These are phyloP conservation scores for Aspergillus sp. DNA, from an alignment of 2,329 filamentous ascomycete species.

Conservation along the genomic window DNA sequence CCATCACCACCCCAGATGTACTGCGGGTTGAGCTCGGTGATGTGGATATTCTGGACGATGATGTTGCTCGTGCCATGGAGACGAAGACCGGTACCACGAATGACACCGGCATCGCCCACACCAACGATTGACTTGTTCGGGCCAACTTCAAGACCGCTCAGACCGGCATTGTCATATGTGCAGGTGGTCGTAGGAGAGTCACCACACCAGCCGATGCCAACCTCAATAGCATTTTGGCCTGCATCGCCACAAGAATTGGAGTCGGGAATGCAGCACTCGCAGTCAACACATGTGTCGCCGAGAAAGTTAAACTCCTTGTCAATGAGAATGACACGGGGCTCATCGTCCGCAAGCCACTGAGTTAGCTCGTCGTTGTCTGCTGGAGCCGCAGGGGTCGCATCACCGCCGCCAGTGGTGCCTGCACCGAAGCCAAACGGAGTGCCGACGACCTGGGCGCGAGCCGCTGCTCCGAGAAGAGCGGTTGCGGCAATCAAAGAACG, in stretches of 20 bases:
- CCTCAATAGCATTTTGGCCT: constrained; percentile 60
- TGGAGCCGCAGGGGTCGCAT: constrained; percentile 57
- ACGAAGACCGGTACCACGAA: constrained; percentile 61
- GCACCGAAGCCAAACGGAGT: constrained; percentile 51
- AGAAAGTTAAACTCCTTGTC: constrained; percentile 50
- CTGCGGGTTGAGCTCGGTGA: constrained; percentile 58
- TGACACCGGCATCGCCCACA: constrained; percentile 56
- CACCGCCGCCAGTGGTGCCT: constrained; percentile 64
- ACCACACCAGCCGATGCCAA: constrained; percentile 59
- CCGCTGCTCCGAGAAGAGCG: constrained; percentile 27
- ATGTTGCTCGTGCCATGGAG: constrained; percentile 55
- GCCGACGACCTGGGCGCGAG: constrained; percentile 30
- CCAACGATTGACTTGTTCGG: constrained; percentile 63
- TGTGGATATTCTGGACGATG: constrained; percentile 63
- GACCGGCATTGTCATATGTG: constrained; percentile 55
- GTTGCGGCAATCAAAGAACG: constrained; percentile 24
- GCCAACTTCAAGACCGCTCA: constrained; percentile 54
- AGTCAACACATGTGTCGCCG: constrained; percentile 29
- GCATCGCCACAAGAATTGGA: constrained; percentile 37
- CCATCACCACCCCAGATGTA: constrained; percentile 64
- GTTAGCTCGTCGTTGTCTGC: constrained; percentile 58
- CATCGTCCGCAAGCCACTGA: constrained; percentile 59
- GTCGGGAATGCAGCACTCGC: constrained; percentile 39
- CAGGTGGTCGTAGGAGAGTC: constrained; percentile 56
- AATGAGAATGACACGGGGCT: constrained; percentile 63